These are phyloP conservation scores for Colletotrichum sp. DNA, from an alignment of 2,329 filamentous ascomycete species.

Conservation along the genomic window DNA sequence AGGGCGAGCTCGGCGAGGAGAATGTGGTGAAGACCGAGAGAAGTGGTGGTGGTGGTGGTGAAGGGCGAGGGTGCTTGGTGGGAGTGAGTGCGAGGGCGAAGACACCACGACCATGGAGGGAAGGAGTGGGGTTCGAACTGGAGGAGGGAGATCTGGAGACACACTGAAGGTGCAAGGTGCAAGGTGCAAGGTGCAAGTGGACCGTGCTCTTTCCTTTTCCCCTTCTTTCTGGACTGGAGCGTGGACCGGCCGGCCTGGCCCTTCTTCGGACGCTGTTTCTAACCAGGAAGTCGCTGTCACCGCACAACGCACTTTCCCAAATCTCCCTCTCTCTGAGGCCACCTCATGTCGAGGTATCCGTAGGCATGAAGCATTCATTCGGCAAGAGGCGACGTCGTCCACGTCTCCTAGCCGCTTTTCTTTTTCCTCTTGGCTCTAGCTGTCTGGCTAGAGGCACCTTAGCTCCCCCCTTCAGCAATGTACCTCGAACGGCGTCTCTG, in stretches of 20 bases:
- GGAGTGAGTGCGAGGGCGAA: not conserved
- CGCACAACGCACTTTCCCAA: not conserved
- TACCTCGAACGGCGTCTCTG: not conserved
- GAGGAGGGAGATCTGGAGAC: not conserved
- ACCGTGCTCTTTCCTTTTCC: not conserved
- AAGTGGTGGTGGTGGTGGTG: not conserved
- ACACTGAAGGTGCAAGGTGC: not conserved
- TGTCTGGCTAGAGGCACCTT: not conserved
- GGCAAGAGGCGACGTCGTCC: not conserved
- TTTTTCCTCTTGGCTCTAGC: not conserved
- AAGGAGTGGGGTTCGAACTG: slow-evolving; percentile 4
- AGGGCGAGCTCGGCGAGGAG: not conserved
- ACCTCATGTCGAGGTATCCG: not conserved
- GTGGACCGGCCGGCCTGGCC: not conserved
- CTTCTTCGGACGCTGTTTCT: not conserved
- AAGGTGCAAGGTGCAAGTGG: not conserved
- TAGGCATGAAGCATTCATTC: not conserved
- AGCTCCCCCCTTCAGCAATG: not conserved
- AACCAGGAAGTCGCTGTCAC: not conserved
- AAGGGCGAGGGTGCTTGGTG: not conserved
- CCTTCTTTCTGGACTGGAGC: not conserved
- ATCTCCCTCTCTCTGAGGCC: not conserved
- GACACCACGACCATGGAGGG: not conserved
- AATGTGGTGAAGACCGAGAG: not conserved
- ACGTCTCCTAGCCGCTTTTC: not conserved